Base-by-base conservation (phyloP, 139 green algal species). In the Desmodesmus armatus region DNA sequence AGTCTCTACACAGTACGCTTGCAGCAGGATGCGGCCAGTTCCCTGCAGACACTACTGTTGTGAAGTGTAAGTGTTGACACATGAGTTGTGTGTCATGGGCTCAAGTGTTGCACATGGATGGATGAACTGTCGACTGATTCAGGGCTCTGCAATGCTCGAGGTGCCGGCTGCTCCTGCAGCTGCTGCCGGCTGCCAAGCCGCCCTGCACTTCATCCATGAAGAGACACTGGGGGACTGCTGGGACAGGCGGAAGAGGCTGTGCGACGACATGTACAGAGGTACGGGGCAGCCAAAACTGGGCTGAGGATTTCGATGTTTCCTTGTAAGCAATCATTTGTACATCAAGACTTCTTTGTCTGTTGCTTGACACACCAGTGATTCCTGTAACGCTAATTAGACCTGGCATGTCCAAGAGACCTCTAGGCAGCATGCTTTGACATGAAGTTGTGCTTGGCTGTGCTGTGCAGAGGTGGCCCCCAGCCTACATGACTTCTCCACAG, bases 251-350 rank as follows among this genome's bases (percentile, higher is more conserved):
- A 82, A 82, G 76, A 43, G 76, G 21, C 40, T 21, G 25, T 53
- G 55, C 19, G 76, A 82, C 53, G 72, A 58, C 3, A 82, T 82
- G 76, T 82, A 82, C 40, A 71, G 39, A 58, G 76, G 76, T 71
- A 33, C 19, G 31, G 33, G n/a, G n/a, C 66, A n/a, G 3, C n/a
- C 27, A 35, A n/a, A 19, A 44, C n/a, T 51, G 7, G 66, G 27
- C n/a, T 29, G 33, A 43, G 40, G n/a, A 11, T 51, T 33, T 41
- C 31, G 37, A 75, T 75, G 66, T 51, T 75, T 25, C 66, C n/a
- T n/a, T n/a, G n/a, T n/a, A n/a, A n/a, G n/a, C n/a, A n/a, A n/a
- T n/a, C n/a, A n/a, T n/a, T n/a, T n/a, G n/a, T n/a, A n/a, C n/a
- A n/a, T n/a, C n/a, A n/a, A n/a, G n/a, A n/a, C n/a, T n/a, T n/a